phyloP scores from a whole-genome alignment of 2,329 filamentous ascomycete genomes.

The Fusarium euwallaceae region DNA sequence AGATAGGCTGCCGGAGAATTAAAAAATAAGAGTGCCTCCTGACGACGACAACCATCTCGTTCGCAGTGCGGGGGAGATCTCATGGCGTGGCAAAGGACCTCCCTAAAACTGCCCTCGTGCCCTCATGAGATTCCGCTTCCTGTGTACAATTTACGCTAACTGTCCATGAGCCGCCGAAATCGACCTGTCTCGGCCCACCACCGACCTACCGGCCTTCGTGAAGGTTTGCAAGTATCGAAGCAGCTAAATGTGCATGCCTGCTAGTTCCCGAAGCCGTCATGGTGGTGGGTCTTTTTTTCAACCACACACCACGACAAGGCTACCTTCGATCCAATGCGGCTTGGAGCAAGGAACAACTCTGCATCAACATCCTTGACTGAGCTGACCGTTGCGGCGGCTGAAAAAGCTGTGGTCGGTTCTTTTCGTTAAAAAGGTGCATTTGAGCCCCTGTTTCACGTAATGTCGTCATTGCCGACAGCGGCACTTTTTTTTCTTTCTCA shows the following conservation, averaged over 20 bases:
- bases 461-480: neutral
- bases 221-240: too few relatives aligned
- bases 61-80: slow-evolving; percentile 17
- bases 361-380: slow-evolving; percentile 17
- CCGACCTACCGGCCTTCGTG: neutral
- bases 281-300: slow-evolving; percentile 41
- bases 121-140: slow-evolving; percentile 18
- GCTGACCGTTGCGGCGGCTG: slow-evolving; percentile 11
- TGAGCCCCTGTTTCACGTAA: slow-evolving; percentile 1
- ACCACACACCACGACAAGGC: slow-evolving; percentile 48
- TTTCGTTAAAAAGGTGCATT: neutral
- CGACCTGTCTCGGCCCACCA: slow-evolving; percentile 27
- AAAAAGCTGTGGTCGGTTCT: slow-evolving; percentile 4
- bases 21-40: neutral
- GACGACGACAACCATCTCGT: neutral
- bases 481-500: neutral
- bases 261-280: neutral
- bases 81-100: slow-evolving; percentile 21
- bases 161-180: slow-evolving; percentile 23
- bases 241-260: too few relatives aligned
- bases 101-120: slow-evolving; percentile 17
- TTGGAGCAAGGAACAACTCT: slow-evolving; percentile 9
- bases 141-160: slow-evolving; percentile 16
- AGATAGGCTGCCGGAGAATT: slow-evolving; percentile 3
- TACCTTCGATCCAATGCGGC: neutral